Conservation (phyloP, 2,329 filamentous ascomycete species). For the Aspergillus chevalieri region DNA sequence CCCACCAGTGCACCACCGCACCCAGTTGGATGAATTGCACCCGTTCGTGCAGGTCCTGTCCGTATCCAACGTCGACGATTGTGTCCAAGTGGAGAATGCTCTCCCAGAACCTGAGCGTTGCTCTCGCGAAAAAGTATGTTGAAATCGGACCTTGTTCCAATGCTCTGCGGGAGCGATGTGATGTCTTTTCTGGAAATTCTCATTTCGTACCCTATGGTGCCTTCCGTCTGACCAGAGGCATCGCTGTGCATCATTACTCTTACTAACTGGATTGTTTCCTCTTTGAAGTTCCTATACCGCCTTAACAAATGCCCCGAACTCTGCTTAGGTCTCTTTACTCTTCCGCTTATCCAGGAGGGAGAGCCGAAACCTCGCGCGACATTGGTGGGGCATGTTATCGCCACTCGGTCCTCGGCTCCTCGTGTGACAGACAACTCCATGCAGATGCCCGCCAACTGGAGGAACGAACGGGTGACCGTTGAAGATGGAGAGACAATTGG, state of each 20-base stretch:
- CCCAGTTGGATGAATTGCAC: conserved; percentile 54
- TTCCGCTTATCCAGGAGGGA: conserved; percentile 46
- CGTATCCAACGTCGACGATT: conserved; percentile 45
- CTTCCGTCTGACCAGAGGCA: neutral
- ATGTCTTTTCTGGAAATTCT: neutral
- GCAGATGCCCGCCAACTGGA: conserved; percentile 65
- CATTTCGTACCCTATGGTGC: neutral
- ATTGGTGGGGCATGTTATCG: conserved; percentile 71
- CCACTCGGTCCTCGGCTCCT: conserved; percentile 60
- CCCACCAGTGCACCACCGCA: conserved; percentile 30
- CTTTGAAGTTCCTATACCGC: conserved; percentile 64
- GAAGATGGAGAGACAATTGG: conserved; percentile 48
- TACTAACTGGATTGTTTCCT: conserved; percentile 7
- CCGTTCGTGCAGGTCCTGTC: conserved; percentile 70
- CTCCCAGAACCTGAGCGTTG: conserved; percentile 56
- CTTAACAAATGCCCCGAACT: conserved; percentile 69
- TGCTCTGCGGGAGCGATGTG: neutral
- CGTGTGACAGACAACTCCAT: conserved; percentile 71
- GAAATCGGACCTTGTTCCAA: neutral
- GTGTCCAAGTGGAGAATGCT: conserved; percentile 53
- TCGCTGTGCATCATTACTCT: neutral
- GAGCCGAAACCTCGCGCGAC: conserved; percentile 54
- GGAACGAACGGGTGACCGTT: conserved; percentile 36
- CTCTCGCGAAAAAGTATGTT: conserved; percentile 53
- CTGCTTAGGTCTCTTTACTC: conserved; percentile 72